Conservation (phyloP, 148 eudicot genomes). For the Chenopodium quinoa region DNA sequence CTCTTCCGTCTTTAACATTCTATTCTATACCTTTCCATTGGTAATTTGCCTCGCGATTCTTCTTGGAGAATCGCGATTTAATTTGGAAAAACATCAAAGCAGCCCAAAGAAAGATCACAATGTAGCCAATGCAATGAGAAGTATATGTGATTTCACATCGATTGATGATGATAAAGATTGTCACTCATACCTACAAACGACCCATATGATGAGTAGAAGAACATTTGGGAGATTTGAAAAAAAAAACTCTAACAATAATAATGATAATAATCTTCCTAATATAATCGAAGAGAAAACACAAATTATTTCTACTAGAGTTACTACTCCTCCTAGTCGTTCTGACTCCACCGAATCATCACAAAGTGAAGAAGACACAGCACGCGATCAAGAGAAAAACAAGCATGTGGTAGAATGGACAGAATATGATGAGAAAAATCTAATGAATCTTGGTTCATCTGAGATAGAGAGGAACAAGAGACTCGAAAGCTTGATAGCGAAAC, state of each 20-base stretch:
- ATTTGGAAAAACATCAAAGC: background rate
- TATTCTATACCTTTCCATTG: conserved; percentile 50
- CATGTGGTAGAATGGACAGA: conserved; percentile 54
- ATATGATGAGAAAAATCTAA: conserved; percentile 49
- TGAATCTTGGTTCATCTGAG: conserved; percentile 59
- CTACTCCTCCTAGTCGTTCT: conserved; percentile 4
- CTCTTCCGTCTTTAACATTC: conserved; percentile 46
- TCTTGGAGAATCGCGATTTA: conserved; percentile 28
- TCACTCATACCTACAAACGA: conserved; percentile 14
- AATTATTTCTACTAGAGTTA: background rate
- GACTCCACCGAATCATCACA: conserved; percentile 35
- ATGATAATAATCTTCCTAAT: background rate
- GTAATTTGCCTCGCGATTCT: conserved; percentile 37
- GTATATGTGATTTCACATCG: background rate
- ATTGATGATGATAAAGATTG: conserved; percentile 12
- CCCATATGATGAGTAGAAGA: conserved; percentile 32
- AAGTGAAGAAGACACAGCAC: conserved; percentile 39
- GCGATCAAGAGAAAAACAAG: conserved; percentile 31
- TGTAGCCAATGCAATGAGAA: background rate
- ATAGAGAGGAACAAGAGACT: conserved; percentile 62
- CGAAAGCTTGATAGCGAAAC: conserved; percentile 64
- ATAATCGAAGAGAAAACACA: conserved; percentile 5
- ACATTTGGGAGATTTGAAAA: conserved; percentile 30
- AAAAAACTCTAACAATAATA: background rate
- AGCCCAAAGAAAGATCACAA: background rate